Conservation (phyloP, 306 rosid species). For the Vigna unguiculata region DNA sequence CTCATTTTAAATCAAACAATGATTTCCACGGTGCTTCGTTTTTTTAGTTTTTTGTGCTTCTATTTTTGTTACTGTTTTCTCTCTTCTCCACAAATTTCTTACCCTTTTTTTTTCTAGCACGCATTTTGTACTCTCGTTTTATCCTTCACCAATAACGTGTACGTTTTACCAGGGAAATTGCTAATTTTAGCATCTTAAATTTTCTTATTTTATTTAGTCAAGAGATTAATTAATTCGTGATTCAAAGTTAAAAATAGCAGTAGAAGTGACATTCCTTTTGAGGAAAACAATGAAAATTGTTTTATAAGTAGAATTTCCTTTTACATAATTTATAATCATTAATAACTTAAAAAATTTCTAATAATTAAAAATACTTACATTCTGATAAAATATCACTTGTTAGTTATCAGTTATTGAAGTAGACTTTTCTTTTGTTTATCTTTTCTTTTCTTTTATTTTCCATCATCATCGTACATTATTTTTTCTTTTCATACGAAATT, state of each 20-base stretch:
- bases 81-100: background rate
- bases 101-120: background rate
- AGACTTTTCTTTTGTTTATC: background rate
- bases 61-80: constrained; percentile 18
- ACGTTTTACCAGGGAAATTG: too few species aligned
- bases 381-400: background rate
- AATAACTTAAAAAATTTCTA: too few species aligned
- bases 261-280: too few species aligned
- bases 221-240: constrained; percentile 17
- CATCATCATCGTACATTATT: background rate
- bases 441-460: background rate
- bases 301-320: background rate
- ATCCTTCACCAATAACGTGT: background rate
- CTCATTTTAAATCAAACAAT: constrained; percentile 35
- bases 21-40: constrained; percentile 37
- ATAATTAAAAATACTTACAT: background rate
- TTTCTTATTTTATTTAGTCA: background rate
- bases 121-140: constrained; percentile 16
- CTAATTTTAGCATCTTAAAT: background rate
- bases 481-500: background rate
- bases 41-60: background rate
- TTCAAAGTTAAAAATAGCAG: background rate
- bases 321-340: background rate
- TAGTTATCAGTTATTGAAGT: background rate
- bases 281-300: background rate